Evolutionary conservation across 2,329 filamentous ascomycete species (phyloP).

Genomic region (Xylaria sp.): DNA sequence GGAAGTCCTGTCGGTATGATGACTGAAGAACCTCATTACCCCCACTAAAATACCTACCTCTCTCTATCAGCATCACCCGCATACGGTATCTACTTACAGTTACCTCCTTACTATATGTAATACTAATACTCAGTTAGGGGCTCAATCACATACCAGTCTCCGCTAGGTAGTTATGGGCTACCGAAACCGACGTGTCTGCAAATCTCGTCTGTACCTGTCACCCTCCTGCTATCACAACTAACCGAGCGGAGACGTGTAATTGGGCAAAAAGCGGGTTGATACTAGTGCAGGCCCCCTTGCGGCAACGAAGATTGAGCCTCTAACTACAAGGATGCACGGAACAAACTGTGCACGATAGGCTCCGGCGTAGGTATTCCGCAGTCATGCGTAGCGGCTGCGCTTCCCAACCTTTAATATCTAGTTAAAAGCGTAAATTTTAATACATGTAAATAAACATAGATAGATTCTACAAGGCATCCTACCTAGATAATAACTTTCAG

Average conservation of each 20-base stretch:
- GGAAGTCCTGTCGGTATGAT: not conserved
- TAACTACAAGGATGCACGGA: not conserved
- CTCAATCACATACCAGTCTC: not conserved
- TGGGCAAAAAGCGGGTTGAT: not conserved
- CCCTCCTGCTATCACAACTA: not conserved
- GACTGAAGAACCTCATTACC: not conserved
- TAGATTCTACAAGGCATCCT: too few species aligned
- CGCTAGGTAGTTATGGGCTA: not conserved
- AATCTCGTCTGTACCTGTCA: not conserved
- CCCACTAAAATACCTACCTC: not conserved
- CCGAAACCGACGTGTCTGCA: not conserved
- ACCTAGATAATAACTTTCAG: too few species aligned
- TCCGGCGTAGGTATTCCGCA: not conserved
- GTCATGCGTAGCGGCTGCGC: not conserved
- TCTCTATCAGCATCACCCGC: not conserved
- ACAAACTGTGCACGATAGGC: not conserved
- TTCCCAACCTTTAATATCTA: not conserved
- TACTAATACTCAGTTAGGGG: too few species aligned
- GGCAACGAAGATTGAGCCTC: not conserved
- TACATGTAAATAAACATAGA: too few species aligned
- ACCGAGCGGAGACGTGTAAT: not conserved
- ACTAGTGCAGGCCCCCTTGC: not conserved
- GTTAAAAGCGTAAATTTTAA: too few species aligned
- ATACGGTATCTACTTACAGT: too few species aligned
- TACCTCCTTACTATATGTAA: too few species aligned